Evolutionary conservation across 129 eudicot genomes (phyloP), one percentile per base, ranked within the genome.

Genomic region (Flaveria brownii): DNA sequence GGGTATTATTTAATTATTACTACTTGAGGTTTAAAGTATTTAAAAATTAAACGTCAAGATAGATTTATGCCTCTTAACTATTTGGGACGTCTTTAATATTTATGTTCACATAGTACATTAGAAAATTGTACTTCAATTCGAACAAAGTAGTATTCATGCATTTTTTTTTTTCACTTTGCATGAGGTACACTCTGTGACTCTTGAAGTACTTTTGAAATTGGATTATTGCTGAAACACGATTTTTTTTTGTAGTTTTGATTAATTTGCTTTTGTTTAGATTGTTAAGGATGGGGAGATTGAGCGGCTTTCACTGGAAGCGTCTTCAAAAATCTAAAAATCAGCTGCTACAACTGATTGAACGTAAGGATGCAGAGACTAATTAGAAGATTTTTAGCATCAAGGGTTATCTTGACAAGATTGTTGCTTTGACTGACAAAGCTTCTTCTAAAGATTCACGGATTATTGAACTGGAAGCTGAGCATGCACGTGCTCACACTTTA

Each of bases 211-310:
- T 15, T 4, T 61, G 71, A 30, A 62, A 5, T 9, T 9, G 63
- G 28, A 71, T 14, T 49, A 4, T 2, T 33, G 18, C 26, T 18
- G 23, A 47, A 26, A 42, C 39, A 5, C 33, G 4, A 28, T 28
- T 51, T 65, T 68, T 73, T 41, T 73, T 54, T 54, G 46, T 74
- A 36, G 6, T 30, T 45, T n/a, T 20, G 33, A 28, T 28, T 28
- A 28, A 28, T 2, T 28, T 28, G 33, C 33, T 45, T 67, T 13
- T 13, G n/a, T 52, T 18, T 22, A 91, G 99, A 89, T 88, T 59
- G 92, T 82, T 26, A 91, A 91, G 62, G 96, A 95, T 85, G 97
- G 99, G 49, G 96, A 89, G 82, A 86, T 89, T 39, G 97, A 95
- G 79, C 80, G 96, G 50, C 62, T 91, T 71, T 77, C 88, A 1